Conservation (phyloP, 75 land plant species). For the Chamaecyparis obtusa region DNA sequence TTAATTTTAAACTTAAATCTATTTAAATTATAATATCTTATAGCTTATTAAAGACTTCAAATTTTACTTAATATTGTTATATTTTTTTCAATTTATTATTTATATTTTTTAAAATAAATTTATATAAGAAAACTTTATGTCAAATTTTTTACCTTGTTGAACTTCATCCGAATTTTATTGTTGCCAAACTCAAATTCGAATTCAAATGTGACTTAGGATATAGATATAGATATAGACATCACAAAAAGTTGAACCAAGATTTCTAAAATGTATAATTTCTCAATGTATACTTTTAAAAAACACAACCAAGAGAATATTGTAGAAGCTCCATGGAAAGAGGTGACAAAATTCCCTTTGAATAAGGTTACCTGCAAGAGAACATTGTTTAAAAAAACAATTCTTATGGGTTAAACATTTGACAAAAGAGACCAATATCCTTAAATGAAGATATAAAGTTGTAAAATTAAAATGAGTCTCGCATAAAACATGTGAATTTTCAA, state of each 20-base stretch:
- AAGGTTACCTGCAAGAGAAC: constrained; percentile 40
- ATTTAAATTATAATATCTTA: too few relatives aligned
- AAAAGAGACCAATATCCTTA: neutral
- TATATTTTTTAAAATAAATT: too few relatives aligned
- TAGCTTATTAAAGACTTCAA: too few relatives aligned
- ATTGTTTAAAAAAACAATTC: neutral
- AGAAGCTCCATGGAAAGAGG: constrained; percentile 14
- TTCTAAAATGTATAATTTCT: neutral
- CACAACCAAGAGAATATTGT: constrained; percentile 24
- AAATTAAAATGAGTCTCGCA: neutral
- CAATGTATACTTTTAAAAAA: neutral
- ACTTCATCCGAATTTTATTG: too few relatives aligned
- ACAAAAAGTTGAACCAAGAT: neutral
- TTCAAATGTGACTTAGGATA: too few relatives aligned
- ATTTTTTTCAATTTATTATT: too few relatives aligned
- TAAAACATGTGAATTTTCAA: neutral
- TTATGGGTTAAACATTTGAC: neutral
- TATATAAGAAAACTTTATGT: too few relatives aligned
- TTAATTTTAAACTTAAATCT: too few relatives aligned
- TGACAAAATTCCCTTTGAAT: constrained; percentile 29
- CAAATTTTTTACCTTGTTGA: too few relatives aligned
- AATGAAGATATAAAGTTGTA: neutral
- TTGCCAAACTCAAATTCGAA: too few relatives aligned
- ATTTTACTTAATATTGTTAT: too few relatives aligned
- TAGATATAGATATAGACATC: too few relatives aligned